Evolutionary conservation across 768 basidiomycete species (phyloP).

Genomic region (Rhodotorula graminis): DNA sequence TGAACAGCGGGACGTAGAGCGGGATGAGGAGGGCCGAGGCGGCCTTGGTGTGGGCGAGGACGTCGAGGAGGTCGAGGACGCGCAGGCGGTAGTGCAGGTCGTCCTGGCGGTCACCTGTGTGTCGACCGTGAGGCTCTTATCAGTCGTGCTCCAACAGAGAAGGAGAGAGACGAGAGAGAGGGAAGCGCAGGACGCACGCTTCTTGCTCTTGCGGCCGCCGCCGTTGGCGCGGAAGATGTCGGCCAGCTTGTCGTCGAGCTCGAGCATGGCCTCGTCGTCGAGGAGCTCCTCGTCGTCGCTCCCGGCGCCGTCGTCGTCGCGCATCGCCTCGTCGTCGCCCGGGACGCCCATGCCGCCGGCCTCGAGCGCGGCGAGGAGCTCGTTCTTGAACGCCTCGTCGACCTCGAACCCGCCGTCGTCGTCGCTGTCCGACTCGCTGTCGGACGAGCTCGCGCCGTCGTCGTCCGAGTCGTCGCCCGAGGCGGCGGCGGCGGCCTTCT

Average conservation of each 20-base stretch:
- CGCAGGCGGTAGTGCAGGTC: constrained; percentile 95
- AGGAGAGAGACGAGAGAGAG: background rate
- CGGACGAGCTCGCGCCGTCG: background rate
- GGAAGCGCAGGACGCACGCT: constrained; percentile 59
- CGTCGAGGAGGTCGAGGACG: constrained; percentile 88
- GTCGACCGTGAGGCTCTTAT: too few relatives aligned
- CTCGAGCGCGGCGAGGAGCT: constrained; percentile 54
- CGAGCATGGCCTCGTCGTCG: constrained; percentile 98
- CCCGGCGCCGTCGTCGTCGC: constrained; percentile 48
- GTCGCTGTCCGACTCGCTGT: constrained; percentile 38
- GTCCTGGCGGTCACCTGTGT: constrained; percentile 67
- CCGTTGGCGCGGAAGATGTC: constrained; percentile 71
- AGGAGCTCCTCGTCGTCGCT: constrained; percentile 54
- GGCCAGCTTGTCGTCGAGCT: constrained; percentile 85
- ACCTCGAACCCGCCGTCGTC: constrained; percentile 44
- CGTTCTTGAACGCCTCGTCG: constrained; percentile 58
- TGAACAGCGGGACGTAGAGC: constrained; percentile 69
- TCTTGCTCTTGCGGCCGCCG: constrained; percentile 59
- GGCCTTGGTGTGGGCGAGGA: constrained; percentile 70
- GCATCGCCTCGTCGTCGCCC: constrained; percentile 52
- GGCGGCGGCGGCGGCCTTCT: constrained; percentile 40
- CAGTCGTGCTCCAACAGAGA: constrained; percentile 46
- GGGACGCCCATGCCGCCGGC: constrained; percentile 52
- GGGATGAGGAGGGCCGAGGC: constrained; percentile 64
- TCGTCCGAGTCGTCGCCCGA: background rate